Evolutionary conservation across 495 filamentous ascomycete species (phyloP).

Genomic region (Neurospora tetrasperma): DNA sequence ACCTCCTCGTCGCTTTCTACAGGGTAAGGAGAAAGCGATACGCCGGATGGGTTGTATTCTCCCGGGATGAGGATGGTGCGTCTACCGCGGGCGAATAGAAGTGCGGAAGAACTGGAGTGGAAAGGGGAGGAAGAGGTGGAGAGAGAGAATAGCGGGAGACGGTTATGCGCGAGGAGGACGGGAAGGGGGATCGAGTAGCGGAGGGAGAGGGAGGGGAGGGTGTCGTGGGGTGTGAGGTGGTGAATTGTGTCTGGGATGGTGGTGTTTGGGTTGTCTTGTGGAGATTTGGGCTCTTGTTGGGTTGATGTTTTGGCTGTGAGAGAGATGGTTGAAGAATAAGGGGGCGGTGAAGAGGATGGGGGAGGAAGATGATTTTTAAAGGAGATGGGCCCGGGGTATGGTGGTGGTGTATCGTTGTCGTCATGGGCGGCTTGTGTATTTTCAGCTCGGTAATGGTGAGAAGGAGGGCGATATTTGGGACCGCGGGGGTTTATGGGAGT

Average conservation of each 20-base stretch:
- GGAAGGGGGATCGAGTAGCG: conserved; percentile 52
- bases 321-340: conserved; percentile 5
- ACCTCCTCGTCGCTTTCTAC: conserved; percentile 61
- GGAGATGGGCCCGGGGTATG: conserved; percentile 35
- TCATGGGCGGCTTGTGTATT: conserved; percentile 21
- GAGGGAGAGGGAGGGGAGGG: conserved; percentile 51
- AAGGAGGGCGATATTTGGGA: conserved; percentile 5
- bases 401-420: conserved; percentile 25
- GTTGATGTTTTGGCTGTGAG: not conserved
- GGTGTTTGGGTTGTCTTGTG: no score
- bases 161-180: conserved; percentile 49
- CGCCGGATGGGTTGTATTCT: conserved; percentile 42
- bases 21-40: conserved; percentile 53
- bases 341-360: conserved; percentile 33
- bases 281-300: not conserved
- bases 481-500: conserved; percentile 19
- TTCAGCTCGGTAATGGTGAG: conserved; percentile 27
- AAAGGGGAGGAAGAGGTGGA: conserved; percentile 50
- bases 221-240: conserved; percentile 54
- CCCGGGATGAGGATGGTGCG: conserved; percentile 58
- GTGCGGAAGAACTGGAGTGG: not conserved
- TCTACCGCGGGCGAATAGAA: conserved; percentile 30
- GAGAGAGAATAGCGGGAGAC: conserved; percentile 48
- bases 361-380: conserved; percentile 4
- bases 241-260: conserved; percentile 45